Percentiles rank a stretch among this genome's conserved stretches.
Evolutionary conservation across 805 yeast genomes (phyloP).

Genomic region (Lipomyces starkeyi): DNA sequence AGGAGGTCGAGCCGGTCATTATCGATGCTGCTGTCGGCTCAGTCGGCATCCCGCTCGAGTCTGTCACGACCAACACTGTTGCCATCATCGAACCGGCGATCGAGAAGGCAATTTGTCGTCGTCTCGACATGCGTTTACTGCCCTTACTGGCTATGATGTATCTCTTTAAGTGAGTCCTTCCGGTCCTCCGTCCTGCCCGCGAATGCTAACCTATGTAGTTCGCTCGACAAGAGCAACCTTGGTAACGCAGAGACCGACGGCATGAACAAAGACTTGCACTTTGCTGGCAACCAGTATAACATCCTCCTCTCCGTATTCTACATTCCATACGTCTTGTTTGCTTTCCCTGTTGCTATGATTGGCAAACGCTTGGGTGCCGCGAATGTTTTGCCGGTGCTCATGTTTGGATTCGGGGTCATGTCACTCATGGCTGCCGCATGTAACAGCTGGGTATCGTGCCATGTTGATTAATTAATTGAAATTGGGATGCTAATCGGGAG

Average conservation of each 20-base stretch:
- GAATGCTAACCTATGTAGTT: neutral
- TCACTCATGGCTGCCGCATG: slow-evolving; percentile 50
- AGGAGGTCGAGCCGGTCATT: neutral
- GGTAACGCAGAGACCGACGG: neutral
- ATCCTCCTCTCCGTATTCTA: slow-evolving; percentile 53
- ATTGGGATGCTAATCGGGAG: neutral
- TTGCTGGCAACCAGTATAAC: slow-evolving; percentile 53
- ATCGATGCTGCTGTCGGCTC: neutral
- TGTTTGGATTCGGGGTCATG: slow-evolving; percentile 54
- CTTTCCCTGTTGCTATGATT: slow-evolving; percentile 51
- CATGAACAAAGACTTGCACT: slow-evolving; percentile 47
- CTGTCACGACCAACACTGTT: neutral
- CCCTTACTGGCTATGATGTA: slow-evolving; percentile 55
- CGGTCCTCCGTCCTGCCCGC: slow-evolving; percentile 37
- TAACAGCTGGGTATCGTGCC: slow-evolving; percentile 47
- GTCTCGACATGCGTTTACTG: slow-evolving; percentile 52
- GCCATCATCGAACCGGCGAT: neutral
- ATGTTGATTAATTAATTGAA: slow-evolving; percentile 24
- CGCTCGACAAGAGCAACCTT: neutral
- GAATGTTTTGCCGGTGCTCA: slow-evolving; percentile 52
- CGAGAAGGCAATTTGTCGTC: slow-evolving; percentile 32
- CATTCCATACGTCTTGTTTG: slow-evolving; percentile 53
- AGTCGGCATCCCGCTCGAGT: neutral
- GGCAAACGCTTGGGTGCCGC: slow-evolving; percentile 53
- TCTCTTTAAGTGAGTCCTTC: slow-evolving; percentile 43